These are phyloP conservation scores for Clavispora phyllophila DNA, from an alignment of 805 yeast genomes.

Conservation along the genomic window DNA sequence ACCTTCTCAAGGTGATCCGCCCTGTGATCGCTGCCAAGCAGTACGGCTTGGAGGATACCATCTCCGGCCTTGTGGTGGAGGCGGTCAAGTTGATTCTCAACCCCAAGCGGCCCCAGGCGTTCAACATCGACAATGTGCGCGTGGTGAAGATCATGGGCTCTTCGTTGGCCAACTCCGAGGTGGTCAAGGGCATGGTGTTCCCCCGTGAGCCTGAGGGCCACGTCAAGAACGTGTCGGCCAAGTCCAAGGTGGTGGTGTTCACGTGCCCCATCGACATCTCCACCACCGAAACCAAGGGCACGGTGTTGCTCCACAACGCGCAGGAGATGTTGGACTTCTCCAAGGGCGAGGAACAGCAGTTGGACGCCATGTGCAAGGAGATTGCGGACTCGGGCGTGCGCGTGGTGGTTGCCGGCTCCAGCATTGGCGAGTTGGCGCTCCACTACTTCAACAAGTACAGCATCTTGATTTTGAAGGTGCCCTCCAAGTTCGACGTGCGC, in stretches of 20 bases:
- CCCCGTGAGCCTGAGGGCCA: conserved; percentile 96
- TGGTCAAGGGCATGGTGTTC: conserved; percentile 96
- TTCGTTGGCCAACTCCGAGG: conserved; percentile 65
- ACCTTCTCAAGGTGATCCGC: conserved; percentile 66
- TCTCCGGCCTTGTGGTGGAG: conserved; percentile 75
- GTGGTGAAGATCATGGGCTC: conserved; percentile 97
- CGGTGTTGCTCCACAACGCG: conserved; percentile 92
- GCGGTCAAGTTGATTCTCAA: conserved; percentile 77
- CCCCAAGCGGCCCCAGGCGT: conserved; percentile 53
- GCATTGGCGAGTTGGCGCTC: conserved; percentile 86
- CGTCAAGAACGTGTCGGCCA: conserved; percentile 53
- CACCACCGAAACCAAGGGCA: conserved; percentile 97
- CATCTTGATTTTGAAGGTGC: conserved; percentile 80
- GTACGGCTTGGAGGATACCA: conserved; percentile 77
- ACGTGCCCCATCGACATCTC: conserved; percentile 94
- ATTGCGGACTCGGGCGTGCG: conserved; percentile 78
- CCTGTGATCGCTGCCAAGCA: conserved; percentile 94
- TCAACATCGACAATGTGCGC: conserved; percentile 90
- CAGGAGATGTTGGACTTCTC: conserved; percentile 94
- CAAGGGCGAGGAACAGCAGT: conserved; percentile 92
- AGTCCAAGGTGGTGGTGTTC: conserved; percentile 84
- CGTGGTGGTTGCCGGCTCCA: conserved; percentile 92
- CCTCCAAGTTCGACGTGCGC: conserved; percentile 90
- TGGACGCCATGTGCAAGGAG: conserved; percentile 80
- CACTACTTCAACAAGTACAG: conserved; percentile 88